Evolutionary conservation across 1,284 basidiomycete species (phyloP), one percentile per base, ranked within the genome.

Genomic region (Trametes sp.): DNA sequence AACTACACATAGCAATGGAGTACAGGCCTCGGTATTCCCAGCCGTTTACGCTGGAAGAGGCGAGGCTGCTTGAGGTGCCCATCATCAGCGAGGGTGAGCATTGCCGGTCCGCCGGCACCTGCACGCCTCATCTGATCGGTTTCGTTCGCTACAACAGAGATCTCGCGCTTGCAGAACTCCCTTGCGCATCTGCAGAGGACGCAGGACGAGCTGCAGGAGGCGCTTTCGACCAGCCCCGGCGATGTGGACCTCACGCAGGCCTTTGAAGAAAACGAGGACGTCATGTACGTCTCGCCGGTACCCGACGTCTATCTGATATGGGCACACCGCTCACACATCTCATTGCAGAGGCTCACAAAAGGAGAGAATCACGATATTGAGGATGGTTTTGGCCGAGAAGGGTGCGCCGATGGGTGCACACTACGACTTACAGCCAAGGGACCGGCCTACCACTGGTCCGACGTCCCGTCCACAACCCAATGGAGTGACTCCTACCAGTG

Each of bases 11-110:
- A 45, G 46, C 41, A 38, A 89, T 91, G 88, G 87, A 89, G 50
- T 92, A 87, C 75, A 79, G 68, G 55, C 87, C 90, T 44, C 84
- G 82, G 50, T 87, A 90, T 74, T 62, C 80, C 4, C 92, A 94
- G 67, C 93, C 93, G 0, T 94, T 94, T 76, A 88, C 90, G 5
- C 75, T 93, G 26, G 75, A 78, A 54, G 84, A 94, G 72, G 93
- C 90, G 0, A 78, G 84, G 31, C 77, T 76, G 24, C 80, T 94
- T 52, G 90, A 93, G 66, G 83, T 90, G 2, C 75, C 83, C 23
- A 82, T 87, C 11, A 88, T 93, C 56, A 84, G 85, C 54, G 88
- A 91, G 81, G 92, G 92, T 93, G 51, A 59, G 56, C 35, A 13
- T 28, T n/a, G 10, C 8, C 2, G 13, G 7, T 3, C 9, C 42